Evolutionary conservation across 768 basidiomycete genomes (phyloP).

Genomic region (Lentinus tigrinus): DNA sequence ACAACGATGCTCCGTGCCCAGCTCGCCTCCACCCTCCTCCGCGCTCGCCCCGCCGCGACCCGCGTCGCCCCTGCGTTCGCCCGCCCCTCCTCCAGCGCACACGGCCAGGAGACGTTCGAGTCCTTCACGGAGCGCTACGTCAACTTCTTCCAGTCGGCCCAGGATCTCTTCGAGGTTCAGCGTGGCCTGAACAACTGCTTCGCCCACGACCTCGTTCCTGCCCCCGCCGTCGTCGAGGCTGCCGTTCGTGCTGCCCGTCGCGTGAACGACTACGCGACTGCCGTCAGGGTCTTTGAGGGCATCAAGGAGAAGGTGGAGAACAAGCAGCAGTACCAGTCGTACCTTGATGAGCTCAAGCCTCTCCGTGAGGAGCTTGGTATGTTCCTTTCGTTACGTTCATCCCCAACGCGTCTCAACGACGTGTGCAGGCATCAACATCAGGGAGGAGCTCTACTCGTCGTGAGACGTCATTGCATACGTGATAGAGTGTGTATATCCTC

Average conservation of each 20-base stretch:
- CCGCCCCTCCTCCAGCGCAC: slow-evolving; percentile 55
- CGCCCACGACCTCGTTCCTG: slow-evolving; percentile 94
- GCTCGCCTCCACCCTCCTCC: slow-evolving; percentile 61
- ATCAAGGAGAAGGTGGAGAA: slow-evolving; percentile 98
- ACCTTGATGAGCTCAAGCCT: slow-evolving; percentile 86
- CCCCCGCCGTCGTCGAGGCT: slow-evolving; percentile 80
- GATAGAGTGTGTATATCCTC: slow-evolving; percentile 10
- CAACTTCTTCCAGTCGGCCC: slow-evolving; percentile 86
- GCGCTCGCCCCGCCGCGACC: slow-evolving; percentile 50
- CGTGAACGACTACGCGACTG: slow-evolving; percentile 96
- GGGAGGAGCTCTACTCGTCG: slow-evolving; percentile 62
- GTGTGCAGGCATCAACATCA: slow-evolving; percentile 52
- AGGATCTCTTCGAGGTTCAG: slow-evolving; percentile 98
- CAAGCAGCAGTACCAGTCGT: slow-evolving; percentile 90
- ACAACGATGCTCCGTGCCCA: slow-evolving; percentile 52
- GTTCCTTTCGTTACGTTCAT: slow-evolving; percentile 17
- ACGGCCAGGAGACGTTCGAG: slow-evolving; percentile 91
- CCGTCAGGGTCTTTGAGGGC: slow-evolving; percentile 95
- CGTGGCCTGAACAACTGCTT: slow-evolving; percentile 99
- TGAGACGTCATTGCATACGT: slow-evolving; percentile 24
- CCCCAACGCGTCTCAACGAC: neutral
- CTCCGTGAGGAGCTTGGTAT: slow-evolving; percentile 90
- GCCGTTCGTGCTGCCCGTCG: slow-evolving; percentile 85
- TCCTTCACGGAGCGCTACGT: slow-evolving; percentile 93
- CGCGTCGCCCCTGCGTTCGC: slow-evolving; percentile 40